A percentile compares a stretch with the other conserved stretches of the same genome.
Evolutionary conservation across 2,329 filamentous ascomycete genomes (phyloP).

Genomic region (Didymella pomorum): DNA sequence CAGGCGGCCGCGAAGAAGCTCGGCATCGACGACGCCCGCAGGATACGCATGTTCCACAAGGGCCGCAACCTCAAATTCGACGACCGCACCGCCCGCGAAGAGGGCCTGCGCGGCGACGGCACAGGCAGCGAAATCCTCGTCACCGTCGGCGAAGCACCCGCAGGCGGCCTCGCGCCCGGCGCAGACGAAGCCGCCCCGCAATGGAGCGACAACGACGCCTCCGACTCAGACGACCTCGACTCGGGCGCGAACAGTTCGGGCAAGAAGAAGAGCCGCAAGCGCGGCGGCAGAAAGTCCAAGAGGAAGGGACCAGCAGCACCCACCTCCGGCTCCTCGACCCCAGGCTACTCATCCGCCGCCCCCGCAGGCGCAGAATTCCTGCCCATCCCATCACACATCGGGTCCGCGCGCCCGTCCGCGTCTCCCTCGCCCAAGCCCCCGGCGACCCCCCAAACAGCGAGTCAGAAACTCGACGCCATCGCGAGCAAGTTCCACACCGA

Average conservation of each 20-base stretch:
- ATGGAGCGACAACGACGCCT: conserved; percentile 49
- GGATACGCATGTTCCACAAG: conserved; percentile 76
- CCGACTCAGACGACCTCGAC: conserved; percentile 49
- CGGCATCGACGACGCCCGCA: conserved; percentile 64
- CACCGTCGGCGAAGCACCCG: conserved; percentile 62
- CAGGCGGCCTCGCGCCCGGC: conserved; percentile 51
- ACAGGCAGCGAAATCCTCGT: conserved; percentile 67
- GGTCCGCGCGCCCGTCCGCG: conserved; percentile 45
- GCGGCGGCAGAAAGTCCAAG: conserved; percentile 53
- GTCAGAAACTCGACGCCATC: conserved; percentile 72
- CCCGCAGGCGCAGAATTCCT: conserved; percentile 49
- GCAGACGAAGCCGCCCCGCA: conserved; percentile 45
- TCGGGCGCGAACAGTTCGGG: conserved; percentile 38
- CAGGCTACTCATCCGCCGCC: conserved; percentile 46
- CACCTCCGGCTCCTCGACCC: conserved; percentile 52
- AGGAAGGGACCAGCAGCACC: conserved; percentile 54
- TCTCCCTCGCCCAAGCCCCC: conserved; percentile 49
- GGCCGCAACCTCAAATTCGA: conserved; percentile 74
- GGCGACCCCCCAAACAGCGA: conserved; percentile 42
- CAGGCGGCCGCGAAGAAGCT: conserved; percentile 73
- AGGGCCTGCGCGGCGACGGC: conserved; percentile 66
- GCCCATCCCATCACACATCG: conserved; percentile 48
- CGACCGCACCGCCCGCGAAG: conserved; percentile 63
- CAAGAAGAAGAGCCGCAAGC: conserved; percentile 47
- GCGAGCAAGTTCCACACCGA: conserved; percentile 69